Conservation (phyloP, 1,139 yeast species). For the Lodderomyces margitis region DNA sequence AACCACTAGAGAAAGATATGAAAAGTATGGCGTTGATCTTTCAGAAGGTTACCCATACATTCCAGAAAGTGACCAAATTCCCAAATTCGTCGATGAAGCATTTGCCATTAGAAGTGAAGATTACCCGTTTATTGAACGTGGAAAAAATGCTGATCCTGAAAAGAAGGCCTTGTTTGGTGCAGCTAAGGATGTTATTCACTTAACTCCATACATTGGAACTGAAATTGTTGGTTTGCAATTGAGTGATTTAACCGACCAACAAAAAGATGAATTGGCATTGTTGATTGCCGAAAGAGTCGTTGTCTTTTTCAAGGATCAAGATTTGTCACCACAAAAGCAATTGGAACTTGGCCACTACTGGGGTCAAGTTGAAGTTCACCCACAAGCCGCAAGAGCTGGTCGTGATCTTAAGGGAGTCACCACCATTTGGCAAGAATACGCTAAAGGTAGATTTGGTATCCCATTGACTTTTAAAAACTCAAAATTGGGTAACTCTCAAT, state of each 20-base stretch:
- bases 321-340: slow-evolving; percentile 44
- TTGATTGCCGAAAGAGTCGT: slow-evolving; percentile 44
- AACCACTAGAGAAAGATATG: slow-evolving; percentile 25
- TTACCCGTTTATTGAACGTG: slow-evolving; percentile 45
- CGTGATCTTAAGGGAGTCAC: slow-evolving; percentile 36
- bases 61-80: slow-evolving; percentile 31
- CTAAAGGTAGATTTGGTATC: slow-evolving; percentile 22
- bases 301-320: slow-evolving; percentile 44
- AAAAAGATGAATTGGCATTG: slow-evolving; percentile 49
- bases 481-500: slow-evolving; percentile 32
- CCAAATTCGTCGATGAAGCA: slow-evolving; percentile 55
- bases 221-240: slow-evolving; percentile 56
- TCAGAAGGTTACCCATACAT: slow-evolving; percentile 32
- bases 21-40: slow-evolving; percentile 29
- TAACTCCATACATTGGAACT: slow-evolving; percentile 54
- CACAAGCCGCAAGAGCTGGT: slow-evolving; percentile 38
- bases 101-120: slow-evolving; percentile 39
- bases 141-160: slow-evolving; percentile 50
- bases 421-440: slow-evolving; percentile 53
- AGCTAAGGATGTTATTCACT: slow-evolving; percentile 45
- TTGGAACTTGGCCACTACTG: slow-evolving; percentile 42
- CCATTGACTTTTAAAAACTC: slow-evolving; percentile 30
- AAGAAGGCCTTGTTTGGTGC: slow-evolving; percentile 53
- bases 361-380: slow-evolving; percentile 45
- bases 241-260: slow-evolving; percentile 46